Evolutionary conservation across 2,329 filamentous ascomycete genomes (phyloP), one percentile per base, ranked within the genome.

Genomic region (Mollisia scopiformis): DNA sequence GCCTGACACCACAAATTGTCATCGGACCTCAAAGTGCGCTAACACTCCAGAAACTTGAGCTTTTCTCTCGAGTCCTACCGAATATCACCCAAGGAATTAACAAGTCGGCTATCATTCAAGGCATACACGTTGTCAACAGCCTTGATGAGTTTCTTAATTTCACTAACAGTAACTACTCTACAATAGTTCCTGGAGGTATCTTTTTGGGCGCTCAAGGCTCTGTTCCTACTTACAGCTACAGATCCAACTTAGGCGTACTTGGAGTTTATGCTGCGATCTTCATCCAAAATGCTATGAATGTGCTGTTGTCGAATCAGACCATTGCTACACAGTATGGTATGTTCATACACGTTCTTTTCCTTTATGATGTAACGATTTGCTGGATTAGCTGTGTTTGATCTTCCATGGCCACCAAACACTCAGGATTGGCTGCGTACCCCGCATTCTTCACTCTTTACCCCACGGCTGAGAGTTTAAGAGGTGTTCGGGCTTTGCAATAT

Each of bases 401-500:
- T 85, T 0, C 89, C 91, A 0, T 93, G 87, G 75, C 78, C 83
- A 21, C 85, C 89, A 0, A 79, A 80, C 23, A 84, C 86, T 16
- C 90, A 90, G 33, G 80, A 92, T 53, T 94, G 74, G 82, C 84
- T 8, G 86, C 88, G 1, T 94, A 89, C 69, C 92, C 93, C 1
- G 91, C 89, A 14, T 92, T 97, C 78, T 95, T 96, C 68, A 85
- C 90, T 0, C 79, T 97, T 4, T 96, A 96, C 71, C 90, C 91
- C 0, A 96, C 91, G 31, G 80, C 89, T 33, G 93, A 97, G 75
- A 84, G 92, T 16, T 78, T 92, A n/a, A 81, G 86, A 55, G 88
- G 91, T 64, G 90, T 97, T n/a, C 85, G 93, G 54, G 90, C 89
- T n/a, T 79, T 97, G 35, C 89, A 96, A 73, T 97, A 95, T 76